phyloP scores from a whole-genome alignment of 2,329 filamentous ascomycete species.

The Corynespora cassiicola region DNA sequence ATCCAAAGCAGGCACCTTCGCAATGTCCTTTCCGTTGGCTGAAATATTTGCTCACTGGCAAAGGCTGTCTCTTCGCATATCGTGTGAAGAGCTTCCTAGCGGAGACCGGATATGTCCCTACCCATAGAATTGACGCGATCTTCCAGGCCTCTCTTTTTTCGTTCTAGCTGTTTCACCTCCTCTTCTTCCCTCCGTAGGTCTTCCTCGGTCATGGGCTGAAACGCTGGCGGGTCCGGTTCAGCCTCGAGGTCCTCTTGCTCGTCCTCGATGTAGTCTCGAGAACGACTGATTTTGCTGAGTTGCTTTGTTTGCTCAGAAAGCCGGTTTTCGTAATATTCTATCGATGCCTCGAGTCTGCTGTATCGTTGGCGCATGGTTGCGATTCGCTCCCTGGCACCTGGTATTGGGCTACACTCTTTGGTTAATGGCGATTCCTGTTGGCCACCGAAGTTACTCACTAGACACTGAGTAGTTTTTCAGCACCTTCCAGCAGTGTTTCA shows the following conservation, averaged over 20 bases:
- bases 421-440: conserved; percentile 16
- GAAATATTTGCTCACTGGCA: neutral
- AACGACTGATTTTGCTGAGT: conserved; percentile 73
- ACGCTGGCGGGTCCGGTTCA: conserved; percentile 49
- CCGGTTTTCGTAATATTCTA: conserved; percentile 79
- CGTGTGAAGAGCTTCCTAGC: conserved; percentile 30
- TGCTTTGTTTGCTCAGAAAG: conserved; percentile 79
- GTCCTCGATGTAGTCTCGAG: conserved; percentile 64
- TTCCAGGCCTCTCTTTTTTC: conserved; percentile 67
- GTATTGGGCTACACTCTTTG: conserved; percentile 66
- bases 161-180: conserved; percentile 68
- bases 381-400: conserved; percentile 80
- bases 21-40: neutral
- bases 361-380: conserved; percentile 73
- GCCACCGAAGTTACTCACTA: conserved; percentile 62
- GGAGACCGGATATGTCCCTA: conserved; percentile 68
- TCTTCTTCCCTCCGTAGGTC: conserved; percentile 74
- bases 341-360: conserved; percentile 72
- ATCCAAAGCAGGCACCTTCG: neutral
- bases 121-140: conserved; percentile 72
- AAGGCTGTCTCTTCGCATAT: conserved; percentile 1
- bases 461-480: conserved; percentile 87
- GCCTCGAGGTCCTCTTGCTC: conserved; percentile 53
- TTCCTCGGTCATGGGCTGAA: conserved; percentile 67
- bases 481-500: conserved; percentile 81